These are phyloP conservation scores for Fusarium denticulatum DNA, from an alignment of 2,329 filamentous ascomycete genomes.

Conservation along the genomic window DNA sequence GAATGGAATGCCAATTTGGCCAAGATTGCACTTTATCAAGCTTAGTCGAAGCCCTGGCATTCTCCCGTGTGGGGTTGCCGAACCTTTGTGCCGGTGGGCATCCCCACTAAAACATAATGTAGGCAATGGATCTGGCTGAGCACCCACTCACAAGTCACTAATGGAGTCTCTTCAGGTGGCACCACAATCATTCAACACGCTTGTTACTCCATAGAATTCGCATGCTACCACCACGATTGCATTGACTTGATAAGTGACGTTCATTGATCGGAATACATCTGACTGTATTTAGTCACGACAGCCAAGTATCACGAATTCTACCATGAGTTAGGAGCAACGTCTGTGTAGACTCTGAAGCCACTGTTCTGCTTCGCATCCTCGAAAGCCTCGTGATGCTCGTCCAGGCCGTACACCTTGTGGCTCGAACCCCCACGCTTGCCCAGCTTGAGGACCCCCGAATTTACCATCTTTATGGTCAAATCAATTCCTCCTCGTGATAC, in stretches of 20 bases:
- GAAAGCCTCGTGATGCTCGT: neutral
- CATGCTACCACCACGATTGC: neutral
- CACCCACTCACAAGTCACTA: neutral
- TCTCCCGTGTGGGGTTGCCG: neutral
- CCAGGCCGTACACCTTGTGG: neutral
- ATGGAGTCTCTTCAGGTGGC: neutral
- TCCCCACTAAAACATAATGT: neutral
- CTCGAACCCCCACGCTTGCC: neutral
- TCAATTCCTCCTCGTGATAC: neutral
- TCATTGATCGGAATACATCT: neutral
- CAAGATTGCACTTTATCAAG: neutral
- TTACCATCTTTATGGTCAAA: neutral
- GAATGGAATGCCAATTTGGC: neutral
- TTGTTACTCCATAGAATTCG: neutral
- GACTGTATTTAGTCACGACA: neutral
- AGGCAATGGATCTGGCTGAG: neutral
- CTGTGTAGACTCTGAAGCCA: neutral
- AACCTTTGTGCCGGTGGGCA: neutral
- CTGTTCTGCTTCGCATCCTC: neutral
- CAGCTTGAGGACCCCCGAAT: neutral
- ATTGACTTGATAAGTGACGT: neutral
- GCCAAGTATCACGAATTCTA: neutral
- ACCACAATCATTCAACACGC: neutral
- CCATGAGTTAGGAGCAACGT: neutral
- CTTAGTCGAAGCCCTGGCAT: neutral